Conservation (phyloP, 192 early-diverging fungal genomes). For the Mortierella antarctica region DNA sequence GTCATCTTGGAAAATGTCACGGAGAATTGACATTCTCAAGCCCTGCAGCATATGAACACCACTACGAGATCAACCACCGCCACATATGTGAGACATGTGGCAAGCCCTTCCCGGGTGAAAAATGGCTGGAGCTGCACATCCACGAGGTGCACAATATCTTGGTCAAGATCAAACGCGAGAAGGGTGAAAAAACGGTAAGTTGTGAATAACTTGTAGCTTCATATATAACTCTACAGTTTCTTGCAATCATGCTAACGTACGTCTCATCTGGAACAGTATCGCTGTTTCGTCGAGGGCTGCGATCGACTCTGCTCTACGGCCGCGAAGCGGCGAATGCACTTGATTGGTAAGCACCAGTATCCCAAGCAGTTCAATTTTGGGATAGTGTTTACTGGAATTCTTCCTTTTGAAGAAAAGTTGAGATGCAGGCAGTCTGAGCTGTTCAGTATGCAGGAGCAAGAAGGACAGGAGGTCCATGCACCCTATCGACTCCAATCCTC, state of each 20-base stretch:
- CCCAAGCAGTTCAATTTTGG: conserved; percentile 63
- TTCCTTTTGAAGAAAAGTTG: conserved; percentile 41
- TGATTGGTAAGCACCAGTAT: conserved; percentile 66
- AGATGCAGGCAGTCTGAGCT: conserved; percentile 17
- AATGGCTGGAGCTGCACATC: conserved; percentile 62
- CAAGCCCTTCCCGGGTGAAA: conserved; percentile 58
- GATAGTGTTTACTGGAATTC: conserved; percentile 53
- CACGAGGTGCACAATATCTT: conserved; percentile 62
- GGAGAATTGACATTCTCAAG: conserved; percentile 49
- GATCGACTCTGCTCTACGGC: conserved; percentile 46
- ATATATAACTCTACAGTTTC: background rate
- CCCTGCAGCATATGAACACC: conserved; percentile 56
- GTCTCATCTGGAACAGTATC: conserved; percentile 49
- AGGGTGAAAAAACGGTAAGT: conserved; percentile 63
- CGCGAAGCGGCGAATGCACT: conserved; percentile 56
- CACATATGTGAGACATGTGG: conserved; percentile 59
- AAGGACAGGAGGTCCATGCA: background rate
- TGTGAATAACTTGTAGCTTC: background rate
- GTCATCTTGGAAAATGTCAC: conserved; percentile 27
- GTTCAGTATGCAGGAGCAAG: conserved; percentile 1
- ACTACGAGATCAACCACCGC: conserved; percentile 63
- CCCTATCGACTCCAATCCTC: background rate
- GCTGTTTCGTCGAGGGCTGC: conserved; percentile 65
- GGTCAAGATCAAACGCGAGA: conserved; percentile 55
- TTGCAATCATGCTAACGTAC: background rate